phyloP scores from a whole-genome alignment of 2,329 filamentous ascomycete species.

The Lanzia echinophila region DNA sequence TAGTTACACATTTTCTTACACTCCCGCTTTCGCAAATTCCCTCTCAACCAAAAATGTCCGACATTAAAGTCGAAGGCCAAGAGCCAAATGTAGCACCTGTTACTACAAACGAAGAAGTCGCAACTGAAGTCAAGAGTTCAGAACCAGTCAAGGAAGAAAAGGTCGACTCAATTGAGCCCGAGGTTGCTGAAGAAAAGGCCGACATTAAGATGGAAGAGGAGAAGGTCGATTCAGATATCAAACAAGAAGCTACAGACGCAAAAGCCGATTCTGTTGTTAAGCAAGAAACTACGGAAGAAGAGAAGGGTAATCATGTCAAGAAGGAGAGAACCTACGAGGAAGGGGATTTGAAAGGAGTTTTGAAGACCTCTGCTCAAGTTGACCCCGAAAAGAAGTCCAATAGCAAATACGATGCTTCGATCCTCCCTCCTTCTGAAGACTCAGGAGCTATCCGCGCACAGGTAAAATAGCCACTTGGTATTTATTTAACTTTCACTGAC shows the following conservation, averaged over 20 bases:
- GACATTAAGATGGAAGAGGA: constrained; percentile 1
- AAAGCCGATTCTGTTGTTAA: constrained; percentile 6
- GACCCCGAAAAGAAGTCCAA: constrained; percentile 34
- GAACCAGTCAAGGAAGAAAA: constrained; percentile 17
- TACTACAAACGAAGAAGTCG: constrained; percentile 18
- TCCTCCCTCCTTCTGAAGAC: constrained; percentile 51
- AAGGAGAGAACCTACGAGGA: constrained; percentile 17
- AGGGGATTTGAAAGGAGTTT: constrained; percentile 20
- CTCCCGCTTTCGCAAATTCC: neutral
- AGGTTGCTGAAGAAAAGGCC: constrained; percentile 1
- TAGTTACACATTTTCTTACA: neutral
- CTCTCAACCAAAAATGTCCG: constrained; percentile 8
- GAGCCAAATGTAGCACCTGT: constrained; percentile 15
- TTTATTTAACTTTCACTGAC: constrained; percentile 6
- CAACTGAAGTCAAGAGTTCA: constrained; percentile 12
- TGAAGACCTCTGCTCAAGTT: constrained; percentile 23
- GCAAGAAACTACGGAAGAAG: neutral
- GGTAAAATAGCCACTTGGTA: constrained; percentile 33
- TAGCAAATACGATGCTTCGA: constrained; percentile 51
- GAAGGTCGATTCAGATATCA: constrained; percentile 1
- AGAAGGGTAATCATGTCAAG: constrained; percentile 1
- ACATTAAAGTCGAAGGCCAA: constrained; percentile 10
- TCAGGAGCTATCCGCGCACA: constrained; percentile 61
- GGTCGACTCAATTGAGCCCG: neutral
- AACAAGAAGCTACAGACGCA: neutral